Percentiles rank a stretch among this genome's conserved stretches.
phyloP scores from a whole-genome alignment of 2,329 filamentous ascomycete genomes.

The Penicillium concentricum region DNA sequence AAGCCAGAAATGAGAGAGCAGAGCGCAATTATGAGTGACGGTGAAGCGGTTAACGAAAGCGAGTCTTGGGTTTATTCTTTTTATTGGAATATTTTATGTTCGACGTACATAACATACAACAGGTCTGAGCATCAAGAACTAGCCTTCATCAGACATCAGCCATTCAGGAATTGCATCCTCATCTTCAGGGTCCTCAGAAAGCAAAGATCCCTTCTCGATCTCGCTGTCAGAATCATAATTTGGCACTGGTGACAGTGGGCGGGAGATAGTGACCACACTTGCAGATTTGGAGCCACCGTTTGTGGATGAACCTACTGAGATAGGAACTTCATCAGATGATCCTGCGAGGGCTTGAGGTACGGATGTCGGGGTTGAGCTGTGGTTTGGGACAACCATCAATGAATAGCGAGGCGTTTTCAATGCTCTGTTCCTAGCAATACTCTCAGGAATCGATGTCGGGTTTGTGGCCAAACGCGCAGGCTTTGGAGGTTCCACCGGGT shows the following conservation, averaged over 20 bases:
- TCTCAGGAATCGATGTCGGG: background rate
- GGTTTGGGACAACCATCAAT: slow-evolving; percentile 32
- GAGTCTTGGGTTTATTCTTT: background rate
- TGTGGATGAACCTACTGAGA: slow-evolving; percentile 27
- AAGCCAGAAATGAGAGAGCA: background rate
- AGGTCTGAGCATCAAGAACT: background rate
- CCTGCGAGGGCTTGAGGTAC: slow-evolving; percentile 7
- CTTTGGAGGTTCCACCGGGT: background rate
- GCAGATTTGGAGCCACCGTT: slow-evolving; percentile 22
- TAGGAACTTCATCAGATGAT: slow-evolving; percentile 23
- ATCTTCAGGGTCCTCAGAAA: slow-evolving; percentile 64
- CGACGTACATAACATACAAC: background rate
- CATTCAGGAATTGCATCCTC: slow-evolving; percentile 66
- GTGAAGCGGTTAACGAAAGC: background rate
- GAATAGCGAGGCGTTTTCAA: slow-evolving; percentile 25
- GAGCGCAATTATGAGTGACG: too few relatives aligned
- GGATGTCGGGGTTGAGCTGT: background rate
- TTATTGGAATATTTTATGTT: background rate
- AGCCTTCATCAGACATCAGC: slow-evolving; percentile 47
- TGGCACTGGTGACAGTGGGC: slow-evolving; percentile 7
- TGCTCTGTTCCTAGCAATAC: background rate
- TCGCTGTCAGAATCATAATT: slow-evolving; percentile 32
- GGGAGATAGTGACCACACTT: slow-evolving; percentile 29
- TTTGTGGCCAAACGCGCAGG: background rate
- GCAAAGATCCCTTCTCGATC: slow-evolving; percentile 51